Base-by-base conservation (phyloP, 2,329 filamentous ascomycete species). In the Penicillium verrucosum region DNA sequence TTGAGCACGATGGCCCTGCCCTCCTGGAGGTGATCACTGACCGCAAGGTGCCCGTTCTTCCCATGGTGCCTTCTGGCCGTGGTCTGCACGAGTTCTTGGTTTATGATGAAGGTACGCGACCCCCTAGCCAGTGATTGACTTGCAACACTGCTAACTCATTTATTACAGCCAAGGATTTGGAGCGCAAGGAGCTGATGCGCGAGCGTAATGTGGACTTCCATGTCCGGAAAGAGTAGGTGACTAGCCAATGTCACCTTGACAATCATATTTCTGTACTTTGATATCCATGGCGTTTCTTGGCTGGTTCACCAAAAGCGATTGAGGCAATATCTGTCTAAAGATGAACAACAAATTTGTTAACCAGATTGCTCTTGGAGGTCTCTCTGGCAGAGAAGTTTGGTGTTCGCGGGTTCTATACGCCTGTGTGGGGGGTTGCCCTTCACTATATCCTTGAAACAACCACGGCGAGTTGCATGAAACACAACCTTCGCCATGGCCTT, bases 51-150 rank as follows among this genome's bases (percentile, higher is more conserved):
- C 93, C 93, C 45, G 93, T 99, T n/a, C 79, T 97, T 69, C 94
- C 94, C 37, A 97, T 97, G 94, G 94, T 99, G 45, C 93, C 93
- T 4, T 88, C 85, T 38, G 94, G 94, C 37, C 88, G 84, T 60
- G 93, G 83, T 58, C 81, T 99, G 68, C 91, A 97, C 73, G 94
- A 97, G 76, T 97, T 97, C 78, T 81, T 97, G 71, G 84, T 92
- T 18, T 96, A 90, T 76, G 91, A 96, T 74, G 82, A 86, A 79
- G 84, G 85, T 88, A 81, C 75, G 85, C 32, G 18, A 37, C 11
- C 57, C 52, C 9, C 43, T 38, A 16, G 49, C 51, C 9, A 57
- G 12, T 8, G 12, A 18, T 44, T 60, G 12, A 43, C 44, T 41
- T 27, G 32, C 34, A 36, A 48, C 27, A 18, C 27, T 7, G 44